A percentile compares a stretch with the other conserved stretches of the same genome.
These are phyloP conservation scores for Tranzscheliella williamsii DNA, from an alignment of 1,284 basidiomycete species.

Conservation along the genomic window DNA sequence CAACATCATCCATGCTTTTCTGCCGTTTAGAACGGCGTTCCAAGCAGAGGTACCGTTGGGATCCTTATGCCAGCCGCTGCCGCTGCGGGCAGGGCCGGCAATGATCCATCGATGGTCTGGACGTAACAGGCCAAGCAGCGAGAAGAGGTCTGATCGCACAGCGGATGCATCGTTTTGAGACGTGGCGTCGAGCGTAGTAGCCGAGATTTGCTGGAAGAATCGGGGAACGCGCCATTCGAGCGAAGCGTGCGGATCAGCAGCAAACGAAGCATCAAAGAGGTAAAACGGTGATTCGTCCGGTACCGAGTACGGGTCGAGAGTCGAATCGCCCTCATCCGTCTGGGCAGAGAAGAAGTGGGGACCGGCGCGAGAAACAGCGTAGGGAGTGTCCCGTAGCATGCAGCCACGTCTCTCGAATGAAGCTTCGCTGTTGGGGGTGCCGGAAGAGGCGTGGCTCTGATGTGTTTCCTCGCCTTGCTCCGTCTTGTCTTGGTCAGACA, in stretches of 20 bases:
- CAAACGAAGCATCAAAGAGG: constrained; percentile 51
- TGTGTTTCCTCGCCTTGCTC: background rate
- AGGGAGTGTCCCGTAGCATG: constrained; percentile 12
- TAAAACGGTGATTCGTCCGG: constrained; percentile 58
- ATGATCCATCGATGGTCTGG: constrained; percentile 58
- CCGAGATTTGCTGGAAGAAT: constrained; percentile 37
- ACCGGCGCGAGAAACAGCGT: constrained; percentile 6
- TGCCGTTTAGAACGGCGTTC: constrained; percentile 62
- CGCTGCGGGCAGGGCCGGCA: constrained; percentile 49
- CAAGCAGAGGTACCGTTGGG: constrained; percentile 63
- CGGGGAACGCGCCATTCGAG: constrained; percentile 47
- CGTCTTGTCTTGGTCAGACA: constrained; percentile 8
- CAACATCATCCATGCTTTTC: constrained; percentile 63
- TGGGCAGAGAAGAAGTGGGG: constrained; percentile 10
- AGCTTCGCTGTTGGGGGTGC: background rate
- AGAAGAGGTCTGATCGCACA: constrained; percentile 50
- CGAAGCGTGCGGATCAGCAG: constrained; percentile 37
- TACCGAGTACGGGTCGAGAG: constrained; percentile 40
- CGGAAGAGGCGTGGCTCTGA: background rate
- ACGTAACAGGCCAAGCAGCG: constrained; percentile 39
- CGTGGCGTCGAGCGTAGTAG: constrained; percentile 9
- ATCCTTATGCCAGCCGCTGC: constrained; percentile 60
- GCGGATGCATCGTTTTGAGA: constrained; percentile 21
- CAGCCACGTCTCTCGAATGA: background rate
- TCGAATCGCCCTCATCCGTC: constrained; percentile 21